Percentiles rank a stretch among this genome's conserved stretches.
These are phyloP conservation scores for Penicillium argentinense DNA, from an alignment of 495 filamentous ascomycete genomes.

Conservation along the genomic window DNA sequence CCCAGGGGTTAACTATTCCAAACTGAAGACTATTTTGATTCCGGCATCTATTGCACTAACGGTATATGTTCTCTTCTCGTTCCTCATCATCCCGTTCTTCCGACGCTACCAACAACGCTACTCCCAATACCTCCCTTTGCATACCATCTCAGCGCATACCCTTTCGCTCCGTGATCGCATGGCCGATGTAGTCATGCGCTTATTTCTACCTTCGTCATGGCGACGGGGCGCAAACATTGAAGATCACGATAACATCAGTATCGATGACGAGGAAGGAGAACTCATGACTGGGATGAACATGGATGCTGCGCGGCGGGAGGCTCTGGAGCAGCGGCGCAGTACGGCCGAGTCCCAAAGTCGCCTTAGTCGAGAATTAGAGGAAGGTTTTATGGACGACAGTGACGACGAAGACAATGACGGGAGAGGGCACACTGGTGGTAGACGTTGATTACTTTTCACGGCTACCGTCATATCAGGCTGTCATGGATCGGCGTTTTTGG, in stretches of 20 bases:
- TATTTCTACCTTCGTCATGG: constrained; percentile 59
- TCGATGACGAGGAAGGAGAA: constrained; percentile 68
- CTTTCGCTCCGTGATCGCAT: constrained; percentile 62
- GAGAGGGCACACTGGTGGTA: neutral
- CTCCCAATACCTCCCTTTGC: constrained; percentile 65
- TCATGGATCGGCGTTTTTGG: neutral
- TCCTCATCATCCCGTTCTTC: constrained; percentile 72
- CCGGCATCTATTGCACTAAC: constrained; percentile 75
- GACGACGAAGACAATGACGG: constrained; percentile 54
- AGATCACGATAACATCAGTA: constrained; percentile 60
- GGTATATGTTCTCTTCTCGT: constrained; percentile 70
- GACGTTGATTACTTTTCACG: constrained; percentile 8
- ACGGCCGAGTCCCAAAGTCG: constrained; percentile 50
- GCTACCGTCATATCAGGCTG: too few relatives aligned
- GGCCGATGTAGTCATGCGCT: constrained; percentile 51
- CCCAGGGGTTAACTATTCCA: constrained; percentile 11
- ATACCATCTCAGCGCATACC: constrained; percentile 61
- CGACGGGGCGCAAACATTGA: constrained; percentile 41
- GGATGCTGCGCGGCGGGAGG: constrained; percentile 49
- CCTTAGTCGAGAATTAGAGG: constrained; percentile 78
- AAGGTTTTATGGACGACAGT: constrained; percentile 82
- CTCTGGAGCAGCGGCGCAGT: constrained; percentile 47
- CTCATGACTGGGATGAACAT: constrained; percentile 61
- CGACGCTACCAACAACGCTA: constrained; percentile 74
- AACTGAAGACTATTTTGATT: constrained; percentile 68